Evolutionary conservation across 2,329 filamentous ascomycete genomes (phyloP).

Genomic region (Xylaria sp.): DNA sequence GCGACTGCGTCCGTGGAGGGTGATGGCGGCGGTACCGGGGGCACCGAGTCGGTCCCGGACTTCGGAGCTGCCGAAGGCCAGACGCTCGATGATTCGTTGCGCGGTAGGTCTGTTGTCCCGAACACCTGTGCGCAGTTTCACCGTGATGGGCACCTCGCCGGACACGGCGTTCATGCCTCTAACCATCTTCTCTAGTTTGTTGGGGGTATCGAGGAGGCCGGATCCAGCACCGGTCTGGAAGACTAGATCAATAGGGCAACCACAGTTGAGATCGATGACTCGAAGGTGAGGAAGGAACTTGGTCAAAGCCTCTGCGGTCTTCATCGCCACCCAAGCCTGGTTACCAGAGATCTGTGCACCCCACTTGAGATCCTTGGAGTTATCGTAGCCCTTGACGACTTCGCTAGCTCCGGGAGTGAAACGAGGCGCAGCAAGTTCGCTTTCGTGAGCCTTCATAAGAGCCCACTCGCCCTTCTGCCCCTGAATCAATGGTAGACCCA

Average conservation of each 20-base stretch:
- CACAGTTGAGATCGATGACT: constrained; percentile 92
- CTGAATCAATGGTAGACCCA: constrained; percentile 83
- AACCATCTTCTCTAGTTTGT: constrained; percentile 90
- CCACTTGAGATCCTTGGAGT: constrained; percentile 77
- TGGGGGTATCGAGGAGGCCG: constrained; percentile 79
- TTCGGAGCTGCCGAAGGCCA: constrained; percentile 75
- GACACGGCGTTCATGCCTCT: constrained; percentile 94
- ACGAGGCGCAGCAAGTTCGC: constrained; percentile 67
- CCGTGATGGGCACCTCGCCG: constrained; percentile 82
- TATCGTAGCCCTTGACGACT: constrained; percentile 72
- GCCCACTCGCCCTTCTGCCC: constrained; percentile 93
- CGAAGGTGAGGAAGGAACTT: constrained; percentile 75
- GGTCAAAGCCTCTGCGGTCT: constrained; percentile 77
- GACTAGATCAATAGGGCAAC: constrained; percentile 93
- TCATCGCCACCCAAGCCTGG: constrained; percentile 85
- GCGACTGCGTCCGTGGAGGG: constrained; percentile 85
- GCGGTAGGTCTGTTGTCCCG: constrained; percentile 74
- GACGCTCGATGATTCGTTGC: constrained; percentile 71
- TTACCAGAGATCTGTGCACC: constrained; percentile 90
- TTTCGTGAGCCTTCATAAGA: constrained; percentile 84
- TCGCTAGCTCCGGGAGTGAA: constrained; percentile 49
- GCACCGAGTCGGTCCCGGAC: constrained; percentile 64
- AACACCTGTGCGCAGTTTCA: constrained; percentile 91
- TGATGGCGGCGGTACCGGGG: constrained; percentile 88
- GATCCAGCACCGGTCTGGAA: constrained; percentile 85